Conservation (phyloP, 2,329 filamentous ascomycete species). For the Verticillium klebahnii region DNA sequence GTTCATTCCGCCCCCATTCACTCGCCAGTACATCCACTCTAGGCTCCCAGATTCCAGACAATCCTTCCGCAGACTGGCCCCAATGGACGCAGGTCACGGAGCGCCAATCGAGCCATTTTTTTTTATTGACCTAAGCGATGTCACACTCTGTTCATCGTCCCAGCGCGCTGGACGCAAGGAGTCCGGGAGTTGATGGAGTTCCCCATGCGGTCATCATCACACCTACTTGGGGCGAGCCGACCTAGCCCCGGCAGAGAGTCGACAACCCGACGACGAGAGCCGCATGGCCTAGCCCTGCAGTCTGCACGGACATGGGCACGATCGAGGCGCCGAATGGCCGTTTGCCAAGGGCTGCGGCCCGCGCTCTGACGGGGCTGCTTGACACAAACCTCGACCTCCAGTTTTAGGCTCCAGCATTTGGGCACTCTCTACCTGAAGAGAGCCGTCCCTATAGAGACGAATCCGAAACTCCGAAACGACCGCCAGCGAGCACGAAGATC, state of each 20-base stretch:
- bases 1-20: neutral
- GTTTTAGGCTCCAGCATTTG: neutral
- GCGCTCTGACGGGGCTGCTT: neutral
- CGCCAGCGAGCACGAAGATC: neutral
- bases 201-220: neutral
- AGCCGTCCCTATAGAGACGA: neutral
- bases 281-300: no score
- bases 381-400: neutral
- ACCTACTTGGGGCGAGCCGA: no score
- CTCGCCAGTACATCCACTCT: neutral
- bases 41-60: neutral
- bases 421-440: neutral
- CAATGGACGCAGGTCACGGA: neutral
- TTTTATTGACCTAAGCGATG: neutral
- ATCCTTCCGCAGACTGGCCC: neutral
- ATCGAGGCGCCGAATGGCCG: neutral
- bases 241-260: no score
- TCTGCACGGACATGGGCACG: neutral
- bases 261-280: no score
- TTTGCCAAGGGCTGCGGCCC: neutral
- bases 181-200: neutral
- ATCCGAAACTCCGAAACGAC: neutral
- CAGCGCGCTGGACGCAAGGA: neutral
- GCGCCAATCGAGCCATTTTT: neutral
- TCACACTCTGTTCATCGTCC: neutral